phyloP scores from a whole-genome alignment of 106 monocot genomes.

The Allium cepa region DNA sequence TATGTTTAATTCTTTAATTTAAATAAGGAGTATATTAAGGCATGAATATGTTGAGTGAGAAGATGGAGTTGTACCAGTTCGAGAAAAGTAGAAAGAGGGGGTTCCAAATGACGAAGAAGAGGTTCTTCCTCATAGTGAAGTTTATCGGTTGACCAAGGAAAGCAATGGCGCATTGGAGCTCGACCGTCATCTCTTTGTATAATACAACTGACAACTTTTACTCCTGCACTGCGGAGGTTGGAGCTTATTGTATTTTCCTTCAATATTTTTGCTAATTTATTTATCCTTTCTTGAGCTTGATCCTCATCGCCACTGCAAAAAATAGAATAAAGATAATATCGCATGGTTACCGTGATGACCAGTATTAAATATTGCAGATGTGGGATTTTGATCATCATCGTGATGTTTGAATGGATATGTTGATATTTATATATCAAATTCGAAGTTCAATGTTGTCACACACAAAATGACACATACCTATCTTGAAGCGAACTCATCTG shows the following conservation, averaged over 20 bases:
- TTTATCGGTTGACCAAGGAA: conserved; percentile 76
- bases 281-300: conserved; percentile 93
- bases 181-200: conserved; percentile 99
- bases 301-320: conserved; percentile 93
- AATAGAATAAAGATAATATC: neutral
- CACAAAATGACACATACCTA: conserved; percentile 33
- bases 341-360: no score
- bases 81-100: conserved; percentile 96
- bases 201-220: conserved; percentile 78
- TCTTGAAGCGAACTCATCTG: conserved; percentile 97
- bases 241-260: conserved; percentile 58
- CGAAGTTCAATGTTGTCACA: no score
- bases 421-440: no score
- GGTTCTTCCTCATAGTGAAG: conserved; percentile 83
- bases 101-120: conserved; percentile 93
- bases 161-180: conserved; percentile 95
- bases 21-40: no score
- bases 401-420: no score
- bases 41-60: no score
- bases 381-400: no score
- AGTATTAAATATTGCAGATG: no score
- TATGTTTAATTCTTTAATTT: neutral
- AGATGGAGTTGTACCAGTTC: conserved; percentile 53
- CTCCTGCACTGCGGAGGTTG: conserved; percentile 58
- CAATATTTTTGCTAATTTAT: conserved; percentile 86